Evolutionary conservation across 2,329 filamentous ascomycete species (phyloP).

Genomic region (Colletotrichum siamense): DNA sequence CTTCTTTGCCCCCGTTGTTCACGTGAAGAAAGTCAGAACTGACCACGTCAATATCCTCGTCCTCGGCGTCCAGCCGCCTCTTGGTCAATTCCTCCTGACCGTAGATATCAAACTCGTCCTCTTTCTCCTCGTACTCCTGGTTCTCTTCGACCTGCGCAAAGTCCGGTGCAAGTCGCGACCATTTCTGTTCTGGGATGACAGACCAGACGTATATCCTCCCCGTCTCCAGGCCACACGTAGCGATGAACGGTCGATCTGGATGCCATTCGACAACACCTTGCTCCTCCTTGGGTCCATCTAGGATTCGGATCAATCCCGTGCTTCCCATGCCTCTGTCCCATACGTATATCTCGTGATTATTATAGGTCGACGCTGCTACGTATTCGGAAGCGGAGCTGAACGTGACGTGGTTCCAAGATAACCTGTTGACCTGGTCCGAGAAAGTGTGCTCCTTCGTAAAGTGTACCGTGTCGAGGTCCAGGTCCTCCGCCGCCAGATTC

Average conservation of each 20-base stretch:
- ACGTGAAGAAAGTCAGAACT: conserved; percentile 69
- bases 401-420: conserved; percentile 96
- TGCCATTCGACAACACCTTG: conserved; percentile 98
- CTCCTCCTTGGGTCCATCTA: conserved; percentile 96
- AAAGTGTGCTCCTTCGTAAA: conserved; percentile 97
- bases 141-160: conserved; percentile 99
- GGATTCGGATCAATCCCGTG: conserved; percentile 79
- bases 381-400: conserved; percentile 96
- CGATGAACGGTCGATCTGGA: conserved; percentile 83
- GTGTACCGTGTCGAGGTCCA: conserved; percentile 86
- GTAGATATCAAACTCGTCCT: conserved; percentile 98
- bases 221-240: conserved; percentile 90
- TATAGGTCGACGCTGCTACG: conserved; percentile 94
- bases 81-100: conserved; percentile 94
- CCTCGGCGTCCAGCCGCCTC: conserved; percentile 86
- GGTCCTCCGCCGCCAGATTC: conserved; percentile 69
- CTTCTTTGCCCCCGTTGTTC: conserved; percentile 47
- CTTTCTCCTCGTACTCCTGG: conserved; percentile 91
- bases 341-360: conserved; percentile 98
- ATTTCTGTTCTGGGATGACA: conserved; percentile 92
- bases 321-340: conserved; percentile 96
- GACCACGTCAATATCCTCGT: conserved; percentile 91
- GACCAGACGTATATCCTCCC: conserved; percentile 97
- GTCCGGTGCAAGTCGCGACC: conserved; percentile 95
- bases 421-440: conserved; percentile 92